phyloP scores from a whole-genome alignment of 148 eudicot genomes.

The Euryodendron excelsum region DNA sequence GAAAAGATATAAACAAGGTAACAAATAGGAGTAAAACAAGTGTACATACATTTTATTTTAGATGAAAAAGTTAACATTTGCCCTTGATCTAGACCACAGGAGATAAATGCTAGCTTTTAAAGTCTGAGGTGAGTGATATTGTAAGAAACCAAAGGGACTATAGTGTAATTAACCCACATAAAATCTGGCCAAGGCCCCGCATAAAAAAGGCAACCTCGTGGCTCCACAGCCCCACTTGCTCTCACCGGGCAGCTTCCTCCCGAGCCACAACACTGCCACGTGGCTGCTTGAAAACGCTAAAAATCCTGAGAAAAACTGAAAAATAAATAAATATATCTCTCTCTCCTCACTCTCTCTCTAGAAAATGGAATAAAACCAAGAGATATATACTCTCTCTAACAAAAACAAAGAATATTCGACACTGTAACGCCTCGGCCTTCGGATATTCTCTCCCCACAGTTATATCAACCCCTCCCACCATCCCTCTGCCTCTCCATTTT shows the following conservation, averaged over 20 bases:
- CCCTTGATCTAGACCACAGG: too few relatives aligned
- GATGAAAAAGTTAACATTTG: too few relatives aligned
- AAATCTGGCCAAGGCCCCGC: too few relatives aligned
- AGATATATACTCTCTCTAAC: conserved; percentile 34
- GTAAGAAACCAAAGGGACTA: too few relatives aligned
- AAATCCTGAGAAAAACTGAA: neutral
- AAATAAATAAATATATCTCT: neutral
- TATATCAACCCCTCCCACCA: conserved; percentile 16
- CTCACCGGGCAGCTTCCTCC: neutral
- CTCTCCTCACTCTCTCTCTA: conserved; percentile 1
- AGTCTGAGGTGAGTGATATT: too few relatives aligned
- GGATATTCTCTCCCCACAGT: conserved; percentile 44
- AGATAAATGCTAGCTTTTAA: too few relatives aligned
- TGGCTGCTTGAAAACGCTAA: neutral
- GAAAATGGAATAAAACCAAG: conserved; percentile 34
- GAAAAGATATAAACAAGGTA: too few relatives aligned
- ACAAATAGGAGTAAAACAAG: too few relatives aligned
- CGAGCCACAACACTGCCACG: conserved; percentile 5
- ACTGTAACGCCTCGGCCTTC: conserved; percentile 1
- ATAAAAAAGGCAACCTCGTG: too few relatives aligned
- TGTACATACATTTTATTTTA: too few relatives aligned
- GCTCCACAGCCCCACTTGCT: too few relatives aligned
- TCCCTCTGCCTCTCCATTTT: neutral
- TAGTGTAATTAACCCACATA: too few relatives aligned
- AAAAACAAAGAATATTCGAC: conserved; percentile 33